Evolutionary conservation across 768 basidiomycete genomes (phyloP).

Genomic region (Cantharellus anzutake): DNA sequence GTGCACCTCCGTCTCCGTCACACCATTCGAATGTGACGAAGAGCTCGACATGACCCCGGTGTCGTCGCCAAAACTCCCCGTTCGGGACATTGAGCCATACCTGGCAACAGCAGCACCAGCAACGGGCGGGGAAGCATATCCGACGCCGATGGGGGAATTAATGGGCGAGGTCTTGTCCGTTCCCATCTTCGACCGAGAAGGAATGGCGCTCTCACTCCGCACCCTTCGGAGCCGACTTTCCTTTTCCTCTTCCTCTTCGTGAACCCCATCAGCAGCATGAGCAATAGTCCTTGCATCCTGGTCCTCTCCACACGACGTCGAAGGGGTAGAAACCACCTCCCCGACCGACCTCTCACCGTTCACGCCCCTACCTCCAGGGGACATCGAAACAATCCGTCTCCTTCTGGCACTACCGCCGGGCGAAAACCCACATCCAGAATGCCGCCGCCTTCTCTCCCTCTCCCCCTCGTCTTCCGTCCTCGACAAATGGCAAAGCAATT

Average conservation of each 20-base stretch:
- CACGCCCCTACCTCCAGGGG: neutral
- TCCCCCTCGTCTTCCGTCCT: slow-evolving; percentile 42
- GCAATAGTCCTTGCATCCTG: too few species aligned
- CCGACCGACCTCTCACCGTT: neutral
- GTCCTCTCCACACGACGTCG: too few species aligned
- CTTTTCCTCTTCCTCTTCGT: too few species aligned
- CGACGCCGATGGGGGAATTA: neutral
- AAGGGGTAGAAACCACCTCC: too few species aligned
- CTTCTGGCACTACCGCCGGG: neutral
- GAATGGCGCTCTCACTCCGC: neutral
- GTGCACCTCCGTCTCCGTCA: too few species aligned
- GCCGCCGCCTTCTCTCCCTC: slow-evolving; percentile 16
- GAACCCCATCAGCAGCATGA: too few species aligned
- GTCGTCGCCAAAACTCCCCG: too few species aligned
- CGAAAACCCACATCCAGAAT: neutral
- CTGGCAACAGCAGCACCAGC: neutral
- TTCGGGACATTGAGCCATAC: too few species aligned
- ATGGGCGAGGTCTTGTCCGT: too few species aligned
- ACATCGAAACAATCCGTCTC: neutral
- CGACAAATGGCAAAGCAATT: slow-evolving; percentile 8
- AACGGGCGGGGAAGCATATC: neutral
- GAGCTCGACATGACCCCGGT: too few species aligned
- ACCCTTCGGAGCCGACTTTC: neutral
- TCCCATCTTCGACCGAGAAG: neutral
- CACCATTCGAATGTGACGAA: too few species aligned